These are phyloP conservation scores for Globisporangium mamillatum DNA, from an alignment of 352 stramenopile genomes.

Conservation along the genomic window DNA sequence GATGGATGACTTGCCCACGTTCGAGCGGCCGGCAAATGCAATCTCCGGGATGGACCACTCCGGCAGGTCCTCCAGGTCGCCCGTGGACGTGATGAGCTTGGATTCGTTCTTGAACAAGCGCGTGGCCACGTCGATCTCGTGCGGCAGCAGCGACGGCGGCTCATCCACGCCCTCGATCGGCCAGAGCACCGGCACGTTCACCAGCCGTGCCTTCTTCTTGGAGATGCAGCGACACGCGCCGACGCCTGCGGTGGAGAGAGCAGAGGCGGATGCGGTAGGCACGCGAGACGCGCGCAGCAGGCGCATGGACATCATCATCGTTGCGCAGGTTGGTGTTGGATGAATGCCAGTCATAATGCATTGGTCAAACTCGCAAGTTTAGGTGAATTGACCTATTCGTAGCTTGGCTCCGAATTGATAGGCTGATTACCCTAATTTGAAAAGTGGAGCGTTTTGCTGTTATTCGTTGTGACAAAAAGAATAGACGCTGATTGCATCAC, in stretches of 20 bases:
- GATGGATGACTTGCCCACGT: conserved; percentile 87
- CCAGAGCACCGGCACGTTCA: conserved; percentile 45
- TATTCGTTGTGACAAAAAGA: too few species aligned
- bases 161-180: conserved; percentile 55
- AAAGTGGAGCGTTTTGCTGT: too few species aligned
- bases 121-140: conserved; percentile 61
- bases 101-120: conserved; percentile 56
- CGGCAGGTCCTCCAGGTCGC: conserved; percentile 54
- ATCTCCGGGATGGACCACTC: conserved; percentile 76
- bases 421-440: too few species aligned
- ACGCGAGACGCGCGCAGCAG: not conserved
- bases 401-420: too few species aligned
- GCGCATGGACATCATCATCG: not conserved
- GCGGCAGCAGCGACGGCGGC: conserved; percentile 44
- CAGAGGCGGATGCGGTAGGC: not conserved
- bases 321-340: not conserved
- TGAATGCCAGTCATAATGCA: not conserved
- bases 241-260: not conserved
- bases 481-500: too few species aligned
- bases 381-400: too few species aligned
- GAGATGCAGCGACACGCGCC: conserved; percentile 19
- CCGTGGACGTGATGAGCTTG: conserved; percentile 66
- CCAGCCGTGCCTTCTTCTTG: conserved; percentile 63
- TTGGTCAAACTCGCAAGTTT: too few species aligned
- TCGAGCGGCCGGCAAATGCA: conserved; percentile 84